Base-by-base conservation (phyloP, 495 filamentous ascomycete species). In the Tuber umbilicatum region DNA sequence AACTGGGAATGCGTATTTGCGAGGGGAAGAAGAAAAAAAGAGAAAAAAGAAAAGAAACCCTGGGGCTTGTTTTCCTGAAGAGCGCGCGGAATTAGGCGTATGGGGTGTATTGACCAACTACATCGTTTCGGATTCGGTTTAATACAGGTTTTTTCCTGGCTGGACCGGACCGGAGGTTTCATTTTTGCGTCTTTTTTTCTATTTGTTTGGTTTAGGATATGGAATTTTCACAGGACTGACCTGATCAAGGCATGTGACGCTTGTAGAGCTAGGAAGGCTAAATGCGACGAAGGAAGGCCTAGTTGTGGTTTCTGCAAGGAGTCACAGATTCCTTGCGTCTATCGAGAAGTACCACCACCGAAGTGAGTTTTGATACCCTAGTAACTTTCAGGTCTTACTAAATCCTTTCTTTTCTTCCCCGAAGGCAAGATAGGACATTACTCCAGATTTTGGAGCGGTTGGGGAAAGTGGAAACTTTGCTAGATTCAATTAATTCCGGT, bases 241-340 rank as follows among this genome's bases (percentile, higher is more conserved):
- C 27, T 35, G 27, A 35, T 64, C 12, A 74, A 89, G 88, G 88
- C 88, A 39, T 90, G 88, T 74, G 88, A 90, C 76, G 87, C 87
- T 81, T 90, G 88, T 79, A 87, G 88, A 77, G 83, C 87, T 31
- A 85, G 88, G 73, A 90, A 90, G 78, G 88, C 88, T n/a, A 90
- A 90, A 78, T 90, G 88, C 73, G 88, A 90, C 68, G 88, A 90
- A 80, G 87, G 88, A 41, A 85, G 88, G 64, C 88, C 88, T 0
- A 81, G 84, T 47, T 90, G 88, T 80, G 87, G 87, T 70, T 87
- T 88, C 76, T 90, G 88, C 82, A 88, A 86, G 72, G 88, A 89
- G 74, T 88, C 88, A 38, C 85, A 82, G 70, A 80, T 88, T 67
- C 77, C 79, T 69, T 90, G 88, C 79, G 85, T 88, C 37, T 90